These are phyloP conservation scores for Nepenthes alata DNA, from an alignment of 179 eudicot genomes.

Conservation along the genomic window DNA sequence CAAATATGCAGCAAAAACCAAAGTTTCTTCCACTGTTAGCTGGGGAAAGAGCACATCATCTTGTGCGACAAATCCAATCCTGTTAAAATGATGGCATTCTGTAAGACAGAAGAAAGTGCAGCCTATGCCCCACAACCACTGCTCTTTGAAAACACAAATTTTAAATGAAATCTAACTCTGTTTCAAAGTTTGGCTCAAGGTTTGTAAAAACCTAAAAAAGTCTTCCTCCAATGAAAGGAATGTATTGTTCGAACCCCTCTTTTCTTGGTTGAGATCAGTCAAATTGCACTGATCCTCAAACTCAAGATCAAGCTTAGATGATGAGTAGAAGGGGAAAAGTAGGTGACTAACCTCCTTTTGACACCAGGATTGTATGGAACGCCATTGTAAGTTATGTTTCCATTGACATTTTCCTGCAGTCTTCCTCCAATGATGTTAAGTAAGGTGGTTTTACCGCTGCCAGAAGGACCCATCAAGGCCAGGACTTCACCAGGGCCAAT, in stretches of 20 bases:
- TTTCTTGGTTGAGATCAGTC: neutral
- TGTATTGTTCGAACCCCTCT: neutral
- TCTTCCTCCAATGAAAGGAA: too few species aligned
- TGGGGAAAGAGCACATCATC: constrained; percentile 58
- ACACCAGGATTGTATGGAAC: constrained; percentile 71
- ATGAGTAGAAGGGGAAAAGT: neutral
- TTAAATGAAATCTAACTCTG: too few species aligned
- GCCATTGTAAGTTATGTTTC: constrained; percentile 69
- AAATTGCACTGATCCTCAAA: neutral
- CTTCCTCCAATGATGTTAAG: constrained; percentile 82
- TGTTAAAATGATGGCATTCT: constrained; percentile 3
- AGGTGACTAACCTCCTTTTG: constrained; percentile 55
- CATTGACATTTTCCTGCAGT: constrained; percentile 66
- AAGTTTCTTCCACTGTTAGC: constrained; percentile 54
- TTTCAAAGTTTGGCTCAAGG: too few species aligned
- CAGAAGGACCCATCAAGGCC: constrained; percentile 99
- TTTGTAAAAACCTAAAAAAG: too few species aligned
- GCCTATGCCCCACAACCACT: neutral
- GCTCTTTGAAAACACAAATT: neutral
- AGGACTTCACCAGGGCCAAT: constrained; percentile 80
- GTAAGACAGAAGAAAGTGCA: neutral
- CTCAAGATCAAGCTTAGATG: neutral
- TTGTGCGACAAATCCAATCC: constrained; percentile 62
- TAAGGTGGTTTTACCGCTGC: constrained; percentile 94
- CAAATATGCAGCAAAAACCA: constrained; percentile 47